Conservation (phyloP, 2,329 filamentous ascomycete species). For the Coniochaeta sp. region DNA sequence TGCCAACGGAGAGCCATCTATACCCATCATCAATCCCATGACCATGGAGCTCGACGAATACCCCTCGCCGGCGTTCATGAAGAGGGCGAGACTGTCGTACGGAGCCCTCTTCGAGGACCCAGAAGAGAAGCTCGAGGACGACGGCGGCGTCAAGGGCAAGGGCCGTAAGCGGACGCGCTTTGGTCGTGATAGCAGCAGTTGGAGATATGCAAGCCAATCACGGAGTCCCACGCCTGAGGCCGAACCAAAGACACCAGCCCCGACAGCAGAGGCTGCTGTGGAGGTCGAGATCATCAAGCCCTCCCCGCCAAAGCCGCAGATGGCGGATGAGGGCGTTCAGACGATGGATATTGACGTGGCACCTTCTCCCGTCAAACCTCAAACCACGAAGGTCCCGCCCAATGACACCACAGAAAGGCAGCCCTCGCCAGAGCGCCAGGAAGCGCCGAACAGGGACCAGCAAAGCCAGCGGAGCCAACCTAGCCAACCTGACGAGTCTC, state of each 20-base stretch:
- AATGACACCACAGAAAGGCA: too few relatives aligned
- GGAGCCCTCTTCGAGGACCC: constrained; percentile 58
- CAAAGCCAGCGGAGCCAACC: not conserved
- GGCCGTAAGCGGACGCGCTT: constrained; percentile 66
- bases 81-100: constrained; percentile 62
- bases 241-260: constrained; percentile 19
- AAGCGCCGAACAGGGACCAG: not conserved
- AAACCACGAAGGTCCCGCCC: not conserved
- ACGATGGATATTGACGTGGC: constrained; percentile 17
- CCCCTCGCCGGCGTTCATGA: constrained; percentile 74
- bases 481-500: not conserved
- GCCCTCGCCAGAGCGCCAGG: too few relatives aligned
- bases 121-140: constrained; percentile 65
- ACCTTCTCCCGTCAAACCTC: not conserved
- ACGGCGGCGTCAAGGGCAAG: constrained; percentile 51
- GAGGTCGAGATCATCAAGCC: constrained; percentile 6
- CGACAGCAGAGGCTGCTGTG: constrained; percentile 14
- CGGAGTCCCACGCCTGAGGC: constrained; percentile 55
- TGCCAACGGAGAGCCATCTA: not conserved
- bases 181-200: constrained; percentile 58
- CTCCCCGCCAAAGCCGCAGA: constrained; percentile 14
- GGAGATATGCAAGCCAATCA: constrained; percentile 68
- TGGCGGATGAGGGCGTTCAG: constrained; percentile 24
- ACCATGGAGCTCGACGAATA: constrained; percentile 45
- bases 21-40: not conserved